phyloP scores from a whole-genome alignment of 2,329 filamentous ascomycete genomes.

The Truncatella angustata region DNA sequence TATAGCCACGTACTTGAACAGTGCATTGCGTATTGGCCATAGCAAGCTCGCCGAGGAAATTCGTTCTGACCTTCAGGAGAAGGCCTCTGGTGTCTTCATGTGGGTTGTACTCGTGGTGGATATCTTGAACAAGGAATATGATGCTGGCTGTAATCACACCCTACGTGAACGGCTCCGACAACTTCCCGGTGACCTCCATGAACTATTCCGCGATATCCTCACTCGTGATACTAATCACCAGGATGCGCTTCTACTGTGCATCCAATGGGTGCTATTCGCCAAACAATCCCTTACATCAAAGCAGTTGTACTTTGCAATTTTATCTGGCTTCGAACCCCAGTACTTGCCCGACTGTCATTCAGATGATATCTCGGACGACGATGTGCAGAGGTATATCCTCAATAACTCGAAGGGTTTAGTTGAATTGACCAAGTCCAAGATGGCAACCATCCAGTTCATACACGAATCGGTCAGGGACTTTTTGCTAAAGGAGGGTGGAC shows the following conservation, averaged over 20 bases:
- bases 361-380: slow-evolving; percentile 13
- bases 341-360: slow-evolving; percentile 17
- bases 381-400: slow-evolving; percentile 33
- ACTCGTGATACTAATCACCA: slow-evolving; percentile 31
- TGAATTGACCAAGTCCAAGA: slow-evolving; percentile 34
- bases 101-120: slow-evolving; percentile 41
- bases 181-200: slow-evolving; percentile 34
- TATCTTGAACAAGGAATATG: slow-evolving; percentile 41
- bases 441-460: slow-evolving; percentile 47
- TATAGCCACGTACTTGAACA: slow-evolving; percentile 25
- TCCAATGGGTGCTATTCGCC: slow-evolving; percentile 55
- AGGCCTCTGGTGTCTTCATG: slow-evolving; percentile 41
- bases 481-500: slow-evolving; percentile 35
- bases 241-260: slow-evolving; percentile 27
- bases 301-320: slow-evolving; percentile 45
- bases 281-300: slow-evolving; percentile 36
- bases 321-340: slow-evolving; percentile 21
- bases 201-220: slow-evolving; percentile 40
- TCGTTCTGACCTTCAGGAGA: slow-evolving; percentile 27
- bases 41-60: slow-evolving; percentile 15
- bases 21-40: slow-evolving; percentile 23
- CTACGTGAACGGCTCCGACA: slow-evolving; percentile 33
- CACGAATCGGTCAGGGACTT: slow-evolving; percentile 51
- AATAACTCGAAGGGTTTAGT: slow-evolving; percentile 50
- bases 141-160: slow-evolving; percentile 28